Conservation (phyloP, 2,329 filamentous ascomycete genomes). For the Calonectria pseudoreteaudii region DNA sequence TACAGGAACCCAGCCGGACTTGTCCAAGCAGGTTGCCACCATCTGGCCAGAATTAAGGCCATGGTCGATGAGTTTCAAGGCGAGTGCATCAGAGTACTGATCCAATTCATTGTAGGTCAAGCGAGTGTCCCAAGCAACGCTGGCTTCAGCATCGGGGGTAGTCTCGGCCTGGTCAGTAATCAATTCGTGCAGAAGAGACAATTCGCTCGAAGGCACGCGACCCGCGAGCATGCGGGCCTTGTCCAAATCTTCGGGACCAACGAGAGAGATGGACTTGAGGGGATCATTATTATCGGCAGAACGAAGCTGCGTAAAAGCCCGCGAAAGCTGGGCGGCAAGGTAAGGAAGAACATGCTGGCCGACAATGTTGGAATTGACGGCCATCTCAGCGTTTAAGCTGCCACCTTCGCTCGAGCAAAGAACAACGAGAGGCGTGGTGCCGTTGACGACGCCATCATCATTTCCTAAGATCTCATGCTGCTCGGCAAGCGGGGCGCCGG, state of each 20-base stretch:
- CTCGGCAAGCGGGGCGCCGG: not conserved
- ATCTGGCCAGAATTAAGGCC: conserved; percentile 11
- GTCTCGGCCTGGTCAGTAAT: not conserved
- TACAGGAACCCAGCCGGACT: conserved; percentile 26
- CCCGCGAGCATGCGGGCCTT: conserved; percentile 1
- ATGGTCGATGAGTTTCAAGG: not conserved
- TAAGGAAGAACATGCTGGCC: conserved; percentile 10
- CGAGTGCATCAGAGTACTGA: not conserved
- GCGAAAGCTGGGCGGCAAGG: conserved; percentile 1
- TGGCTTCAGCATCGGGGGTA: not conserved
- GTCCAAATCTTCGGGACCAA: not conserved
- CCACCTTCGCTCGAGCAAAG: not conserved
- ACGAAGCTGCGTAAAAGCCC: conserved; percentile 4
- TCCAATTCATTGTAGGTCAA: conserved; percentile 1
- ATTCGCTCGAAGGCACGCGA: not conserved
- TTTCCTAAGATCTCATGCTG: not conserved
- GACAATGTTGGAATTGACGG: conserved; percentile 5
- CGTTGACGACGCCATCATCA: not conserved
- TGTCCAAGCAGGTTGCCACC: conserved; percentile 19
- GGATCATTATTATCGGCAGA: not conserved
- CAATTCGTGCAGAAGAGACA: not conserved
- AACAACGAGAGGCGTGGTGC: not conserved
- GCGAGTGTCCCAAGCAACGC: not conserved
- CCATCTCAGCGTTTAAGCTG: not conserved
- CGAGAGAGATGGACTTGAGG: not conserved